phyloP scores from a whole-genome alignment of 306 rosid species.

The Canavalia gladiata region DNA sequence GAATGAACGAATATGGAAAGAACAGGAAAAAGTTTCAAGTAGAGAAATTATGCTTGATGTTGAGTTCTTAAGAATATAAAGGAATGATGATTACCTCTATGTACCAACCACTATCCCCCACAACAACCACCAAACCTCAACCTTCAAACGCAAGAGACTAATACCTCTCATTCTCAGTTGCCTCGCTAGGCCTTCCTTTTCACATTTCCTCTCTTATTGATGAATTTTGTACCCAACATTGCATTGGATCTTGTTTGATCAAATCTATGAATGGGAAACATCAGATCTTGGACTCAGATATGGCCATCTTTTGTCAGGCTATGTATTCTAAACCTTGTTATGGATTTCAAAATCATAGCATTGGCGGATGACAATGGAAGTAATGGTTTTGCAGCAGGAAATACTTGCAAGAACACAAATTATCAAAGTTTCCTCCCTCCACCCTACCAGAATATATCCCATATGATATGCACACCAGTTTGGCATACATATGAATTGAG shows the following conservation, averaged over 20 bases:
- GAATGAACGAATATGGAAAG: slow-evolving; percentile 10
- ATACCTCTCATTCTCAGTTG: slow-evolving; percentile 50
- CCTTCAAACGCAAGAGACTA: slow-evolving; percentile 15
- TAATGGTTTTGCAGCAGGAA: slow-evolving; percentile 51
- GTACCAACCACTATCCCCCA: slow-evolving; percentile 33
- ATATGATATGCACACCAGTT: slow-evolving; percentile 33
- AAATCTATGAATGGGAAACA: slow-evolving; percentile 66
- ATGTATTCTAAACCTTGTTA: slow-evolving; percentile 52
- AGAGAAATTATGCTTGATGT: not conserved
- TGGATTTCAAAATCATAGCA: slow-evolving; percentile 49
- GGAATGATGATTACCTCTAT: slow-evolving; percentile 10
- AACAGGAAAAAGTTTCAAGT: not conserved
- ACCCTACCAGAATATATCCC: slow-evolving; percentile 36
- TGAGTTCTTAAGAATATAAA: slow-evolving; percentile 25
- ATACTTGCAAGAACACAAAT: slow-evolving; percentile 50
- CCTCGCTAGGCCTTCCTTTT: slow-evolving; percentile 44
- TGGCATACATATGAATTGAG: slow-evolving; percentile 33
- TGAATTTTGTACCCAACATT: slow-evolving; percentile 48
- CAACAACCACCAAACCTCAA: slow-evolving; percentile 25
- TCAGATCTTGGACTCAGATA: slow-evolving; percentile 48
- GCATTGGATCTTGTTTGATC: slow-evolving; percentile 43
- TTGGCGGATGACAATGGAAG: slow-evolving; percentile 52
- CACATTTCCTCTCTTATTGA: slow-evolving; percentile 54
- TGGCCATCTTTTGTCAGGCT: slow-evolving; percentile 49
- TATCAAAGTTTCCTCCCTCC: slow-evolving; percentile 31